Evolutionary conservation across 2,329 filamentous ascomycete species (phyloP).

Genomic region (Pseudofabraea citricarpa): DNA sequence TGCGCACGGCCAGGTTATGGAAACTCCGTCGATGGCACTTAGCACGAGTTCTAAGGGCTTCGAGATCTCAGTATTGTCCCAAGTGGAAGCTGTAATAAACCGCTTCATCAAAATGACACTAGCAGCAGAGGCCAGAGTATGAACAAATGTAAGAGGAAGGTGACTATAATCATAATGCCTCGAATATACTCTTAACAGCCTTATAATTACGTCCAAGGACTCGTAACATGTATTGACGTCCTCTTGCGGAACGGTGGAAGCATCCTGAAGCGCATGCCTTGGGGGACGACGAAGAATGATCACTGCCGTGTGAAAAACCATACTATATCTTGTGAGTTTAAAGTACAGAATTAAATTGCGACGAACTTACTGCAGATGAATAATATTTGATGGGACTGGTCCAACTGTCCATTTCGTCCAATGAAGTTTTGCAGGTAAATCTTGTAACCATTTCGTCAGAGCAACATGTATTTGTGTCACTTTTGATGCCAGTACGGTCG

Average conservation of each 20-base stretch:
- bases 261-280: constrained; percentile 34
- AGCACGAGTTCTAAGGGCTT: constrained; percentile 43
- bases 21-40: constrained; percentile 46
- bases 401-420: constrained; percentile 48
- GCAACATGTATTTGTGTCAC: constrained; percentile 41
- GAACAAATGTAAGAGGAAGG: constrained; percentile 43
- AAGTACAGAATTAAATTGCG: not conserved
- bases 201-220: constrained; percentile 40
- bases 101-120: constrained; percentile 42
- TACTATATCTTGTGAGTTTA: constrained; percentile 16
- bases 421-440: constrained; percentile 40
- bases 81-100: constrained; percentile 31
- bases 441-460: constrained; percentile 41
- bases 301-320: constrained; percentile 46
- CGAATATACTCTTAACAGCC: constrained; percentile 38
- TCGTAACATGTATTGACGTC: constrained; percentile 46
- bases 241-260: constrained; percentile 32
- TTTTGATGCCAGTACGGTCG: constrained; percentile 35
- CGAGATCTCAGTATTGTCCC: constrained; percentile 41
- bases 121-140: constrained; percentile 42
- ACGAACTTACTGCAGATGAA: constrained; percentile 37
- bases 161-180: constrained; percentile 38
- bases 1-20: constrained; percentile 43
- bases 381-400: constrained; percentile 39
- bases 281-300: constrained; percentile 47